phyloP scores from a whole-genome alignment of 345 rosid genomes.

The Dovyalis caffra region DNA sequence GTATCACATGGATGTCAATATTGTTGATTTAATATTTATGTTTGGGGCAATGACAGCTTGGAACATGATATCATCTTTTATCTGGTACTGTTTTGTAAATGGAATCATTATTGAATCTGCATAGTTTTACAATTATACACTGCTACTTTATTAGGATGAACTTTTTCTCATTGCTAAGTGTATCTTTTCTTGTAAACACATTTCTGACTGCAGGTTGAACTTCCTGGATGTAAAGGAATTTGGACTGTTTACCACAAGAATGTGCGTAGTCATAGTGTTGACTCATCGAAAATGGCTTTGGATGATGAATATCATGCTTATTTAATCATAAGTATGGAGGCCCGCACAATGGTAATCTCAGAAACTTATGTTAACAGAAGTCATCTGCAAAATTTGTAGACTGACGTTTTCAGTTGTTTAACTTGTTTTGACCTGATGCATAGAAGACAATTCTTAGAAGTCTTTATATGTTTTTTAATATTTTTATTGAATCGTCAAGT shows the following conservation, averaged over 20 bases:
- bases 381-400: constrained; percentile 2
- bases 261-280: constrained; percentile 62
- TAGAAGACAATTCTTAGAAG: neutral
- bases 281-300: constrained; percentile 60
- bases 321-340: constrained; percentile 93
- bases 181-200: neutral
- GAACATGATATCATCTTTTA: neutral
- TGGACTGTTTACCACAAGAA: constrained; percentile 99
- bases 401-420: neutral
- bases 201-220: constrained; percentile 67
- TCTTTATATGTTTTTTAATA: neutral
- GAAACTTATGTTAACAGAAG: constrained; percentile 11
- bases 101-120: neutral
- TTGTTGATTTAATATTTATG: neutral
- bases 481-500: neutral
- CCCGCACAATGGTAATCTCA: constrained; percentile 80
- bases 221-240: constrained; percentile 95
- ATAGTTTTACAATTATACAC: neutral
- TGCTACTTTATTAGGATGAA: neutral
- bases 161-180: neutral
- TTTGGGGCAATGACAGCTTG: neutral
- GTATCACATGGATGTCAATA: neutral
- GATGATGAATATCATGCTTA: constrained; percentile 98
- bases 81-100: neutral
- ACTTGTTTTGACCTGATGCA: neutral